Conservation (phyloP, 1,284 basidiomycete species). For the Pseudozyma thailandica region DNA sequence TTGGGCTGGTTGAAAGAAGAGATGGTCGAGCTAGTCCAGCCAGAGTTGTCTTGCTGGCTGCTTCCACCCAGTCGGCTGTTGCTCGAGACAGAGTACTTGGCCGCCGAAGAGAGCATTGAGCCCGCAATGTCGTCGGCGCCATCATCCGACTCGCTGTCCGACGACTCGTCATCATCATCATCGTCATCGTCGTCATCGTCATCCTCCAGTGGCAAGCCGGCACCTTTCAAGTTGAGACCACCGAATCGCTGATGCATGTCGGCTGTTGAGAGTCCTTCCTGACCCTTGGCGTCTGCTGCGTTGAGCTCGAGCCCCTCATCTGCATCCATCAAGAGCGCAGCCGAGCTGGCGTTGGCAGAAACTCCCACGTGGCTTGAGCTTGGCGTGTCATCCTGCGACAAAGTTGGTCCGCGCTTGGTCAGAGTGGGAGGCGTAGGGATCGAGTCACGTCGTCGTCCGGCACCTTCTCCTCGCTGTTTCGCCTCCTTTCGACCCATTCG, state of each 20-base stretch:
- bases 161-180: conserved; percentile 41
- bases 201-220: conserved; percentile 25
- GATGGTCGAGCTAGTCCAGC: conserved; percentile 50
- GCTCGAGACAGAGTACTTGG: conserved; percentile 45
- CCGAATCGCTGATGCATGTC: conserved; percentile 28
- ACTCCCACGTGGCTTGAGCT: conserved; percentile 22
- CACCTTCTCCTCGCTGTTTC: conserved; percentile 25
- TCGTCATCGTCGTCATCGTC: conserved; percentile 55
- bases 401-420: conserved; percentile 44
- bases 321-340: conserved; percentile 56
- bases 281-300: conserved; percentile 6
- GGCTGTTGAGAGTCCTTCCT: conserved; percentile 8
- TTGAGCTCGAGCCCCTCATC: conserved; percentile 49
- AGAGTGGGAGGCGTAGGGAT: conserved; percentile 65
- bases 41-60: conserved; percentile 39
- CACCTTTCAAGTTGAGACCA: conserved; percentile 19
- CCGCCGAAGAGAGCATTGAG: conserved; percentile 40
- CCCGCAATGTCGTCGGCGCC: conserved; percentile 32
- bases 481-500: conserved; percentile 38
- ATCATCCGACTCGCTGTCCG: conserved; percentile 43
- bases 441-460: conserved; percentile 50
- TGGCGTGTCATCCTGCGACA: conserved; percentile 22
- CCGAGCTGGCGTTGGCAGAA: conserved; percentile 40
- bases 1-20: conserved; percentile 49
- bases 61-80: conserved; percentile 38